phyloP scores from a whole-genome alignment of 1,284 basidiomycete species.

The Leccinum variabile region DNA sequence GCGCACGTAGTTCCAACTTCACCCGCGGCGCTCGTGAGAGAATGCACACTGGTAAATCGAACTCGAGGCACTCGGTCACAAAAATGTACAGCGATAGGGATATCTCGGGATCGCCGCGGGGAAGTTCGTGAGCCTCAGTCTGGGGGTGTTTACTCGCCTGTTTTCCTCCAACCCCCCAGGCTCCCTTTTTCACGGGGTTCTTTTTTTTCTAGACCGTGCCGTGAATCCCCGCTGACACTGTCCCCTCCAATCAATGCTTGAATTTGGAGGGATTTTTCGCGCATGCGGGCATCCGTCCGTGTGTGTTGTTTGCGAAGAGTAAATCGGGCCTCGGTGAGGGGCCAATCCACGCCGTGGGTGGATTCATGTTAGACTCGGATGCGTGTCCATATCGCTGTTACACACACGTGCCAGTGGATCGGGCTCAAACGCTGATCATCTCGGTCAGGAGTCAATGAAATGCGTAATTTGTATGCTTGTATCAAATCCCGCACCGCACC shows the following conservation, averaged over 20 bases:
- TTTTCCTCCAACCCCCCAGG: not conserved
- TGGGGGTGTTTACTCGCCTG: not conserved
- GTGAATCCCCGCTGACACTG: not conserved
- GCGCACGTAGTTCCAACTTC: not conserved
- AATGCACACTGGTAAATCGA: not conserved
- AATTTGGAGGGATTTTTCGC: not conserved
- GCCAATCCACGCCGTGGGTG: slow-evolving; percentile 1
- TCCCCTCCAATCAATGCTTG: not conserved
- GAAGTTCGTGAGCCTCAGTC: not conserved
- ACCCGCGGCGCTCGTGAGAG: not conserved
- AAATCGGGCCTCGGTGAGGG: not conserved
- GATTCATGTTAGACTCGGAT: slow-evolving; percentile 18
- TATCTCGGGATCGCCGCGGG: slow-evolving; percentile 4
- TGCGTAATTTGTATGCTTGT: not conserved
- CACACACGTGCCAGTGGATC: not conserved
- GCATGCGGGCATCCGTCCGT: slow-evolving; percentile 3
- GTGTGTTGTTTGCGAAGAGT: slow-evolving; percentile 7
- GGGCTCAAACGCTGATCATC: not conserved
- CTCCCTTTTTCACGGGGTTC: not conserved
- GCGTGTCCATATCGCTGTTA: not conserved
- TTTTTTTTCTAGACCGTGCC: not conserved
- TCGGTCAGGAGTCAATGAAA: not conserved
- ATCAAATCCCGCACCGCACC: not conserved
- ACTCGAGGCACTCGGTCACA: not conserved
- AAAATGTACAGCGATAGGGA: not conserved